Evolutionary conservation across 2,329 filamentous ascomycete species (phyloP), one percentile per base, ranked within the genome.

Genomic region (Colletotrichum sidae): DNA sequence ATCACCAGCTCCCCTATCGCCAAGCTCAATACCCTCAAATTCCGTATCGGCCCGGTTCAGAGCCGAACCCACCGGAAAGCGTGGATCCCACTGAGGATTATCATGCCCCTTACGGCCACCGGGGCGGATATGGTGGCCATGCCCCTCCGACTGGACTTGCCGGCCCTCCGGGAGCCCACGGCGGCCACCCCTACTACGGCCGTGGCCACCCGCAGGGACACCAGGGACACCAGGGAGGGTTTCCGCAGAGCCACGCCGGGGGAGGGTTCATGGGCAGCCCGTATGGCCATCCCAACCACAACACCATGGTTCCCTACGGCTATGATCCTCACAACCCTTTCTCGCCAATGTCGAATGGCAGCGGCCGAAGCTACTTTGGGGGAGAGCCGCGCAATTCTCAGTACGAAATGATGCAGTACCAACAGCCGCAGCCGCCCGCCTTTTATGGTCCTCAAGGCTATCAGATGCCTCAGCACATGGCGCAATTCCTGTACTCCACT

Each of bases 51-150:
- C 81, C 69, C 78, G 77, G 80, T 75, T 64, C 78, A 65, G 76
- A 77, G 70, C 84, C 85, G 69, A 80, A 81, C 68, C 81, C 84
- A 69, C 81, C 87, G 60, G 86, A 87, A 80, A 91, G 85, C 75
- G 83, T 86, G 80, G 90, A 91, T 75, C 85, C 85, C 41, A 83
- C 82, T 17, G 88, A 92, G 33, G 88, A 92, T n/a, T 90, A 85
- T 73, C 77, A 80, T 68, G 76, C 72, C 37, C 52, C 61, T 70
- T 80, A 77, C 81, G 83, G 80, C 77, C 77, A 54, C 35, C 67
- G 44, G 11, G 53, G 60, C 39, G 64, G 60, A 11, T 65, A 65
- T 25, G 55, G 44, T 35, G 59, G 25, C 41, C 68, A 67, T 37
- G 68, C 58, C 44, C 62, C 60, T n/a, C 15, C 44, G 6, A n/a